phyloP scores from a whole-genome alignment of 257 asterid species.

The Solanum virginianum region DNA sequence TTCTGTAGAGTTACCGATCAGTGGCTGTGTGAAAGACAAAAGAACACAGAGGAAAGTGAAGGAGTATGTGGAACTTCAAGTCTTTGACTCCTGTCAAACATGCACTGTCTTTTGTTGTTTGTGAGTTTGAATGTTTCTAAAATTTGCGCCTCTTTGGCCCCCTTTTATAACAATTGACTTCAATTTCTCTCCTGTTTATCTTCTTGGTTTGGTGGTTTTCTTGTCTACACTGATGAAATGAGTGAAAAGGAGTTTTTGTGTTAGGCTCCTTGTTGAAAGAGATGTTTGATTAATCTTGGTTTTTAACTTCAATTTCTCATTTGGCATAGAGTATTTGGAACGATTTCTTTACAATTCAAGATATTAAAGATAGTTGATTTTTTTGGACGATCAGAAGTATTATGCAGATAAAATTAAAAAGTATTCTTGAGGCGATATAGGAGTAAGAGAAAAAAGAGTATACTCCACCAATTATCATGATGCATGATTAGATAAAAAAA shows the following conservation, averaged over 20 bases:
- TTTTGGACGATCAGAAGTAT: not conserved
- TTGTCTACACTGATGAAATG: not conserved
- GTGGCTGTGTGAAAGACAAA: not conserved
- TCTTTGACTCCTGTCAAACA: conserved; percentile 1
- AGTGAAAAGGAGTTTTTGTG: not conserved
- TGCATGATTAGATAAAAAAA: not conserved
- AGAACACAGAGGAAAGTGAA: not conserved
- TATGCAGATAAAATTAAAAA: not conserved
- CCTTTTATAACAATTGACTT: not conserved
- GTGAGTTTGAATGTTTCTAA: not conserved
- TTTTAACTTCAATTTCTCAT: not conserved
- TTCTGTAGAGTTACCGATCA: not conserved
- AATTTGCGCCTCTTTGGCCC: not conserved
- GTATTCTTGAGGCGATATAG: rapidly evolving
- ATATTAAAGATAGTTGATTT: too few species aligned
- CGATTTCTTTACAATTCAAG: too few species aligned
- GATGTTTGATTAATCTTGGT: not conserved
- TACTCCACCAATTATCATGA: not conserved
- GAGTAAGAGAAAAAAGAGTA: not conserved
- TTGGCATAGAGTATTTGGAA: too few species aligned
- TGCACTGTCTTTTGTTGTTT: not conserved
- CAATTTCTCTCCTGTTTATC: not conserved
- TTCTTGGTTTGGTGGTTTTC: not conserved
- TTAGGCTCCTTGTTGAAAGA: not conserved
- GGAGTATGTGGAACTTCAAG: not conserved